Conservation (phyloP, 176 grass and related monocot species). For the Aechmea fasciata region DNA sequence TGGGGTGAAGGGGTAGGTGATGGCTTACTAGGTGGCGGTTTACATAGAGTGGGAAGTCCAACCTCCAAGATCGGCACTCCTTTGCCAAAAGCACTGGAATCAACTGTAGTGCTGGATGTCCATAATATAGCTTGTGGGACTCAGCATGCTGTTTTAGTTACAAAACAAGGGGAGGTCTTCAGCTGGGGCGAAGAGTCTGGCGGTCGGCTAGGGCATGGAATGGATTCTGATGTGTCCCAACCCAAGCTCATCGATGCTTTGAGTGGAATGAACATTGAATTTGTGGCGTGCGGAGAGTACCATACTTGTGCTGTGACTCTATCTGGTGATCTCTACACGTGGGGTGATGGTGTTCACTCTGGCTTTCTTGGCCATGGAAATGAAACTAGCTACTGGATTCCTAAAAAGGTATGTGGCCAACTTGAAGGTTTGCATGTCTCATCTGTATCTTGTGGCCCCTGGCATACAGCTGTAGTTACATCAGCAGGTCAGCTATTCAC, state of each 20-base stretch:
- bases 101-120: constrained; percentile 47
- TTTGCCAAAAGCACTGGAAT: constrained; percentile 53
- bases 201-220: constrained; percentile 60
- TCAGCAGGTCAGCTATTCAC: constrained; percentile 57
- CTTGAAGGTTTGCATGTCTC: constrained; percentile 46
- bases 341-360: constrained; percentile 57
- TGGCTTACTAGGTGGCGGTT: constrained; percentile 29
- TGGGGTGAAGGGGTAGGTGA: constrained; percentile 53
- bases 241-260: constrained; percentile 51
- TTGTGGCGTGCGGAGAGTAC: constrained; percentile 52
- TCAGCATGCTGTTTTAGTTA: constrained; percentile 46
- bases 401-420: constrained; percentile 49
- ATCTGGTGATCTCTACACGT: constrained; percentile 65
- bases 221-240: constrained; percentile 43
- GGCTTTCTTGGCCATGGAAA: constrained; percentile 61
- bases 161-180: constrained; percentile 71
- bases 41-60: constrained; percentile 18
- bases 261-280: constrained; percentile 40
- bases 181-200: constrained; percentile 64
- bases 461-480: constrained; percentile 60
- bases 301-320: constrained; percentile 65
- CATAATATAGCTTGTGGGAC: constrained; percentile 52
- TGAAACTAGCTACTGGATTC: constrained; percentile 56
- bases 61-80: constrained; percentile 32
- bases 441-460: constrained; percentile 58